Conservation (phyloP, 2,329 filamentous ascomycete species). For the Hymenoscyphus salicellus region DNA sequence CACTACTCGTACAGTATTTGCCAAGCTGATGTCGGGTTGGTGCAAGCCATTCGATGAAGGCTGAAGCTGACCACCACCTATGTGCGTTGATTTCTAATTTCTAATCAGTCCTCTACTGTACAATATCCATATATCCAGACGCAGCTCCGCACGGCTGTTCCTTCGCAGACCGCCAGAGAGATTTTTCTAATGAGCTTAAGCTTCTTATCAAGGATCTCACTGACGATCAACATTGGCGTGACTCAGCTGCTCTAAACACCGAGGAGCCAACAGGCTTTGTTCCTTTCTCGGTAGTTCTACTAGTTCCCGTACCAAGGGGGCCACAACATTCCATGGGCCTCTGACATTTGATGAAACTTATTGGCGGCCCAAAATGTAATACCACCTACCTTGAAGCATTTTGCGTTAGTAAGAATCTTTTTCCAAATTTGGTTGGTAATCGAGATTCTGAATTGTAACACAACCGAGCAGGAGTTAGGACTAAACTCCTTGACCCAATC, state of each 20-base stretch:
- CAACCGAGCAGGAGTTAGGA: background rate
- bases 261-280: background rate
- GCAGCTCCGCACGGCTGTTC: background rate
- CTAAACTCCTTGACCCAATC: background rate
- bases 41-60: background rate
- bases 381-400: background rate
- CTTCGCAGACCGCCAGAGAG: background rate
- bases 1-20: background rate
- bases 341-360: background rate
- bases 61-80: background rate
- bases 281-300: background rate
- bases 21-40: background rate
- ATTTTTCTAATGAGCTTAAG: background rate
- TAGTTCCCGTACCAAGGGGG: background rate
- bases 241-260: background rate
- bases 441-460: background rate
- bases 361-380: background rate
- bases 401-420: background rate
- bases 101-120: background rate
- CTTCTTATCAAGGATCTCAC: background rate
- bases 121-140: background rate
- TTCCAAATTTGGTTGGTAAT: background rate
- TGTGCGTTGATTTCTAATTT: background rate
- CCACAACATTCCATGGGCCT: background rate
- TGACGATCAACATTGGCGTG: background rate